Evolutionary conservation across 1,284 basidiomycete species (phyloP), one percentile per base, ranked within the genome.

Genomic region (Trichosporon coremiiforme): DNA sequence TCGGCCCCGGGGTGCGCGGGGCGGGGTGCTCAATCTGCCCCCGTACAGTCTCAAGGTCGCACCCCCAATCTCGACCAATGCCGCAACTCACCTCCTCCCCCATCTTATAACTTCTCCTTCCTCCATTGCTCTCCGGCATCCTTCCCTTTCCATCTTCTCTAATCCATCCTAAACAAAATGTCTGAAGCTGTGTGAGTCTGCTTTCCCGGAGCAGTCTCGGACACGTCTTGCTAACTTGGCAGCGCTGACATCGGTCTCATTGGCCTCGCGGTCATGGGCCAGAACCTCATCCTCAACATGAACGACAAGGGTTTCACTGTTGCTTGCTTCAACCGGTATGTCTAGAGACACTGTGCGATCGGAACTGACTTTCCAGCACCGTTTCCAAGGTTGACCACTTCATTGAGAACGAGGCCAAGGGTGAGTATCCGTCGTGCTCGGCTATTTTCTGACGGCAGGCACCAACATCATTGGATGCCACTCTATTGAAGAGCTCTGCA

Each of bases 301-400:
- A 95, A 95, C 84, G 96, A 98, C 88, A 98, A 99, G 87, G 97
- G 97, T 67, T 99, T 95, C 87, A 95, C 86, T 75, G 97, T 99
- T 79, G 91, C 94, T 76, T 95, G 94, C 29, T 99, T 92, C 88
- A 99, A 99, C 88, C 92, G 96, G 81, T 82, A 63, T 71, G 81
- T 74, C 4, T 9, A 4, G 33, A 17, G 4, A 4, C 38, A 4
- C 15, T 10, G 17, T 4, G 47, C 45, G 17, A 2, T 15, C 17
- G 10, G 53, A 38, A 64, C 45, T 66, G 31, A 13, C 13, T 41
- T 2, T 17, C 2, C 74, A 82, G 81, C 78, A 99, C 96, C 64
- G 92, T 90, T 78, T 91, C 89, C 86, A 99, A 99, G 86, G 95
- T 99, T 77, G 95, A 98, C 84, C 83, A 89, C 83, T 99, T 99